Evolutionary conservation across 2,329 filamentous ascomycete genomes (phyloP).

Genomic region (Pestalotiopsis sp.): DNA sequence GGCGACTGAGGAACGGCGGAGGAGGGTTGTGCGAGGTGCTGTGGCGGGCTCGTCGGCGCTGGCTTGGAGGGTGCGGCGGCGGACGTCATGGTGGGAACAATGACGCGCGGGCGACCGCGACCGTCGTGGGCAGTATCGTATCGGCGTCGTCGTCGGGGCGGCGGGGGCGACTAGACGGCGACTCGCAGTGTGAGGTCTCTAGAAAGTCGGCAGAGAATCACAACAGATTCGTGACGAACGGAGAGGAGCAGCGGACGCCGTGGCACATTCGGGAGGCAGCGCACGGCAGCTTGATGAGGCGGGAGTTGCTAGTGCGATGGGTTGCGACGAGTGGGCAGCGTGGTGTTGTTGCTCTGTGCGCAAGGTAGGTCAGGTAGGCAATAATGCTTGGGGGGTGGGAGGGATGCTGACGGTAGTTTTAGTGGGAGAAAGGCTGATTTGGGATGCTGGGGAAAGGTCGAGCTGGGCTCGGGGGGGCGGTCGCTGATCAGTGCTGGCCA

Average conservation of each 20-base stretch:
- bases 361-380: background rate
- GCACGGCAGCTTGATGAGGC: slow-evolving; percentile 2
- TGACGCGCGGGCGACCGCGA: slow-evolving; percentile 32
- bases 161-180: background rate
- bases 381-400: background rate
- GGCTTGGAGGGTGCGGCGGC: slow-evolving; percentile 31
- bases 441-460: background rate
- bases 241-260: background rate
- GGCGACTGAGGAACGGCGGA: slow-evolving; percentile 62
- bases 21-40: slow-evolving; percentile 22
- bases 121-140: slow-evolving; percentile 19
- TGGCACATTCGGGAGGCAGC: background rate
- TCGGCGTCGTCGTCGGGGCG: background rate
- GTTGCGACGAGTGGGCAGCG: slow-evolving; percentile 8
- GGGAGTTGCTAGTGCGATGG: background rate
- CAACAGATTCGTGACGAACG: background rate
- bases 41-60: slow-evolving; percentile 26
- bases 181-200: background rate
- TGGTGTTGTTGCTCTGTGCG: slow-evolving; percentile 11
- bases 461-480: background rate
- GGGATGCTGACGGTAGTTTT: background rate
- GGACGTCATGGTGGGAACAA: slow-evolving; percentile 33
- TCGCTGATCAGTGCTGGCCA: background rate
- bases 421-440: background rate
- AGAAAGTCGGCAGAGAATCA: background rate